Conservation (phyloP, 495 filamentous ascomycete species). For the Penicillium cinerascens region DNA sequence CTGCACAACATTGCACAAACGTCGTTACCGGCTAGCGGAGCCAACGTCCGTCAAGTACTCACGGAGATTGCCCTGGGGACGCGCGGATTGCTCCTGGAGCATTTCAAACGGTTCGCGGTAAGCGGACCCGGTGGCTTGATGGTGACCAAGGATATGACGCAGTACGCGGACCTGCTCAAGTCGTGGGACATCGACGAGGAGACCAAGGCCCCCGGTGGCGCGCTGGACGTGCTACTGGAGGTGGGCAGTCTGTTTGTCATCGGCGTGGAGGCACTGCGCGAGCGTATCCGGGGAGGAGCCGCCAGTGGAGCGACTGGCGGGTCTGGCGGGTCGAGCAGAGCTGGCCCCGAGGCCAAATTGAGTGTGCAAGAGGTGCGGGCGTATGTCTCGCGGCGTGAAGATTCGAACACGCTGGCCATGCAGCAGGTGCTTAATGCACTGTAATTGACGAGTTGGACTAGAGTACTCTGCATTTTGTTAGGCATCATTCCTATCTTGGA, state of each 20-base stretch:
- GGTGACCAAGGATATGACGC: constrained; percentile 92
- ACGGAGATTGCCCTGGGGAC: constrained; percentile 83
- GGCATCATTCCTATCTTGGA: too few relatives aligned
- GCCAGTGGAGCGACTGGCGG: constrained; percentile 27
- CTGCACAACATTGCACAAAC: constrained; percentile 56
- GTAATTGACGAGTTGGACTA: constrained; percentile 20
- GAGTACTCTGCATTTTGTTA: too few relatives aligned
- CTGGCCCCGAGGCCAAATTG: constrained; percentile 47
- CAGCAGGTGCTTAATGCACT: constrained; percentile 69
- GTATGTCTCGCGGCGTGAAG: constrained; percentile 78
- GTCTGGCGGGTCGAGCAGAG: constrained; percentile 21
- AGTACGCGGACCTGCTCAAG: constrained; percentile 78
- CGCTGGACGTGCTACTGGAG: constrained; percentile 82
- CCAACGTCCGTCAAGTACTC: constrained; percentile 72
- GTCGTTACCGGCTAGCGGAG: constrained; percentile 66
- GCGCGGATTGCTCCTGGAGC: constrained; percentile 74
- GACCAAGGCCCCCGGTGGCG: constrained; percentile 51
- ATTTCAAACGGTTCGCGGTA: constrained; percentile 90
- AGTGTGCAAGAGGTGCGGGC: constrained; percentile 70
- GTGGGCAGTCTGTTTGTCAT: constrained; percentile 97
- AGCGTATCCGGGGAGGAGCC: constrained; percentile 61
- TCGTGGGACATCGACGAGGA: constrained; percentile 74
- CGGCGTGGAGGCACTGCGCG: constrained; percentile 80
- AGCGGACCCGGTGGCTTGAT: constrained; percentile 89
- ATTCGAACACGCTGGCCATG: constrained; percentile 73